A percentile compares a stretch with the other conserved stretches of the same genome.
These are phyloP conservation scores for Coriaria nepalensis DNA, from an alignment of 306 rosid genomes.

Conservation along the genomic window DNA sequence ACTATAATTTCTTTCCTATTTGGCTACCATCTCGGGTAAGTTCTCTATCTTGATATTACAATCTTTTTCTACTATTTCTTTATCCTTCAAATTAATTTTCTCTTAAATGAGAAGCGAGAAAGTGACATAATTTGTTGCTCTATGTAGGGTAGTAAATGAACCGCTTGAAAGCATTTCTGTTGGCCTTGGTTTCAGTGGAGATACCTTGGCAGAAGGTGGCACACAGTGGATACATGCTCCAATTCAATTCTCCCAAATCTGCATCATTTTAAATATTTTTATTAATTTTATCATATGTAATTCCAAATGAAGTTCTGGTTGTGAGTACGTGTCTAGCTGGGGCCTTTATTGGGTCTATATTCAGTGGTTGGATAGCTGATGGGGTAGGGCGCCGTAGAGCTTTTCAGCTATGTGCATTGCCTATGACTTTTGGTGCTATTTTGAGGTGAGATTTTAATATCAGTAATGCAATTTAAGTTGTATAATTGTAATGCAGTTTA, in stretches of 20 bases:
- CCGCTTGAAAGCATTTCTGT: conserved; percentile 83
- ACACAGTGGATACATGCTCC: conserved; percentile 6
- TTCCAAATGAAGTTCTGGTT: conserved; percentile 62
- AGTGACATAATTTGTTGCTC: conserved; percentile 7
- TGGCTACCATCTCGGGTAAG: conserved; percentile 92
- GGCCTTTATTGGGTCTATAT: conserved; percentile 73
- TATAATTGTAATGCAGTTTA: too few relatives aligned
- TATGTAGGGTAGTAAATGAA: conserved; percentile 81
- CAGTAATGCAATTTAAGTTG: not conserved
- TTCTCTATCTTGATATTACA: conserved; percentile 19
- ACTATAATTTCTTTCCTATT: conserved; percentile 71
- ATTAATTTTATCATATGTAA: conserved; percentile 6
- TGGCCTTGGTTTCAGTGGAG: conserved; percentile 90
- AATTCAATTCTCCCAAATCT: conserved; percentile 10
- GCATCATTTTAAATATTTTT: conserved; percentile 11
- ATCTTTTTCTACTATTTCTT: not conserved
- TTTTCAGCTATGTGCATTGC: conserved; percentile 80
- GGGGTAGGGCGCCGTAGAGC: conserved; percentile 93
- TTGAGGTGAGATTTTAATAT: conserved; percentile 41
- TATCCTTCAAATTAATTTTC: not conserved
- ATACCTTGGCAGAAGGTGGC: conserved; percentile 88
- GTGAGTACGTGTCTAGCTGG: conserved; percentile 95
- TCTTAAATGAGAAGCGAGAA: conserved; percentile 4
- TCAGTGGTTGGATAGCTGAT: conserved; percentile 95
- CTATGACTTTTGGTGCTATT: conserved; percentile 83